Conservation (phyloP, 2,329 filamentous ascomycete species). For the Exophiala calicioides region DNA sequence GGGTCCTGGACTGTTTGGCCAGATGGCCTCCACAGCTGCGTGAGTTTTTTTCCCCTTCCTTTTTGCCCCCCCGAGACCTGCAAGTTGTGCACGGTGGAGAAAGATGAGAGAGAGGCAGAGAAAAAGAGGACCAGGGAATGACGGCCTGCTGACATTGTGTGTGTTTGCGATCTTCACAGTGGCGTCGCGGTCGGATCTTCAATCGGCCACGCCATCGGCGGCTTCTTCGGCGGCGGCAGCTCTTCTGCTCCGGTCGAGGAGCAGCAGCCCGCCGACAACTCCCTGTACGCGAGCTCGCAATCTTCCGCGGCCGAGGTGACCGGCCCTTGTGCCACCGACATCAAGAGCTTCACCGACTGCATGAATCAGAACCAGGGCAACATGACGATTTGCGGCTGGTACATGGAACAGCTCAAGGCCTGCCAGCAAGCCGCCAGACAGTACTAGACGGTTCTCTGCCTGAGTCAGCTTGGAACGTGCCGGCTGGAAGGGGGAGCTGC, state of each 20-base stretch:
- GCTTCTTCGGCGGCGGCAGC: constrained; percentile 77
- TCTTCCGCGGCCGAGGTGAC: constrained; percentile 44
- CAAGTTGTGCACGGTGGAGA: neutral
- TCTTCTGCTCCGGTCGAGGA: constrained; percentile 57
- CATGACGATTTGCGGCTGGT: constrained; percentile 96
- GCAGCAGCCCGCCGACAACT: constrained; percentile 49
- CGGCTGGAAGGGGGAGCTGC: no score
- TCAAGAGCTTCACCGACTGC: constrained; percentile 87
- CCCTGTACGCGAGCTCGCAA: constrained; percentile 40
- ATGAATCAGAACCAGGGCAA: constrained; percentile 94
- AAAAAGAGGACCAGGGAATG: constrained; percentile 1
- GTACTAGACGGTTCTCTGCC: constrained; percentile 57
- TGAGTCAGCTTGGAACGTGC: no score
- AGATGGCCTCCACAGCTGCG: constrained; percentile 98
- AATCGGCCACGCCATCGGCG: constrained; percentile 91
- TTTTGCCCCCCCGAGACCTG: constrained; percentile 8
- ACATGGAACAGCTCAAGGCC: constrained; percentile 93
- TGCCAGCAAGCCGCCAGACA: constrained; percentile 75
- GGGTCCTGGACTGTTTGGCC: constrained; percentile 84
- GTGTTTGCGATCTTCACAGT: no score
- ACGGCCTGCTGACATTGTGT: constrained; percentile 12
- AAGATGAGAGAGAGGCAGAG: constrained; percentile 1
- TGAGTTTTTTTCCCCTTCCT: constrained; percentile 57
- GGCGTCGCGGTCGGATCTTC: constrained; percentile 96
- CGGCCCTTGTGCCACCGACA: constrained; percentile 74